Base-by-base conservation (phyloP, 1,284 basidiomycete genomes). In the Cystobasidiaceae sp. region DNA sequence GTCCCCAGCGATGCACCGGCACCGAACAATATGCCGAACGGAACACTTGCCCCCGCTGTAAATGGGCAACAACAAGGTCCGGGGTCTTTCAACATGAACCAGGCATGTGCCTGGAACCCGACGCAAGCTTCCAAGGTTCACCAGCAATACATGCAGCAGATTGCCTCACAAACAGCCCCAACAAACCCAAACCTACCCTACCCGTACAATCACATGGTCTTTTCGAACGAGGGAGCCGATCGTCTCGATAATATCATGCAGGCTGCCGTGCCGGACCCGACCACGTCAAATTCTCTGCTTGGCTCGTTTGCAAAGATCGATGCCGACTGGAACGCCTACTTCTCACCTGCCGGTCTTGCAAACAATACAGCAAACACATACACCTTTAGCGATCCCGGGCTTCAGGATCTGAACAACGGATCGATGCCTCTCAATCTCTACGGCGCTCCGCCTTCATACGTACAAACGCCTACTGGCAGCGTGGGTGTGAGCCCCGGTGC, bases 161-260 rank as follows among this genome's bases (percentile, higher is more conserved):
- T 64, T 13, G 33, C 25, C 21, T 34, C 28, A 9, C 34, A 23
- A 41, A 28, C 43, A 7, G 51, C 46, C 1, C 50, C 39, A 4
- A 64, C 61, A 3, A 64, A 64, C 30, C 33, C 61, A 3, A 56
- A 30, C 45, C 45, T 66, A 5, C 54, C 30, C 2, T 58, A 58
- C 27, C 63, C 55, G 9, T 66, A 66, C 37, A 66, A 66, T 46
- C 57, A 48, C 21, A 66, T 66, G 63, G 63, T 66, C 27, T 66
- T 58, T 34, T 15, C 43, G 2, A 49, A 13, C 3, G 52, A 64
- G 11, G 61, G 61, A 15, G 61, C 61, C 8, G 61, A 64, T 25
- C 27, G 52, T 13, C 43, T 64, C 9, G 61, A 56, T 7, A 27
- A 28, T 7, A 52, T 64, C 28, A 41, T 64, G 43, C 61, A 64